Conservation (phyloP, 2,329 filamentous ascomycete species). For the Fusarium sp. region DNA sequence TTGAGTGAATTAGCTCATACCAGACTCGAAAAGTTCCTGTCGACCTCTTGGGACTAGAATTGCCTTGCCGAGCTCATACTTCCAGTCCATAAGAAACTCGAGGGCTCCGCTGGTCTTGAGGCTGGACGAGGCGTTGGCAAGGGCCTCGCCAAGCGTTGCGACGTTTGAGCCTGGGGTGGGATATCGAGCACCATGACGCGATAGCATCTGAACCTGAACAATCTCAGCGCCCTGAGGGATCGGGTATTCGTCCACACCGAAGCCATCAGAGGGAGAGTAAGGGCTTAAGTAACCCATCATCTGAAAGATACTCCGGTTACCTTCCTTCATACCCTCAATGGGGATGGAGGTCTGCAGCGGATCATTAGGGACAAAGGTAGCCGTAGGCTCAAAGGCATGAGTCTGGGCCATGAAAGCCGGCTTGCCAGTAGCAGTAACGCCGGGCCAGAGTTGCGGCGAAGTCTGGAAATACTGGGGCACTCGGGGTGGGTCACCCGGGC, state of each 20-base stretch:
- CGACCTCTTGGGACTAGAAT: constrained; percentile 81
- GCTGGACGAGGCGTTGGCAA: constrained; percentile 67
- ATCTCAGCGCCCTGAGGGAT: constrained; percentile 77
- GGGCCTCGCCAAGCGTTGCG: constrained; percentile 67
- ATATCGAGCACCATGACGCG: constrained; percentile 81
- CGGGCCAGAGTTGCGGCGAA: constrained; percentile 71
- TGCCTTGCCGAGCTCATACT: constrained; percentile 77
- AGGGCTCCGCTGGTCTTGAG: constrained; percentile 72
- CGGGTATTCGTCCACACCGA: constrained; percentile 80
- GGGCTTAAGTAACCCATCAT: constrained; percentile 77
- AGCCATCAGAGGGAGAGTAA: constrained; percentile 80
- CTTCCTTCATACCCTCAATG: constrained; percentile 70
- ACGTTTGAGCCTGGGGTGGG: constrained; percentile 74
- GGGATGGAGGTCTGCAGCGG: constrained; percentile 81
- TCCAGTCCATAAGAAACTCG: constrained; percentile 78
- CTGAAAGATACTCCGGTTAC: constrained; percentile 77
- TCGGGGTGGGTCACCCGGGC: constrained; percentile 54
- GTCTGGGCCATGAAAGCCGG: constrained; percentile 81
- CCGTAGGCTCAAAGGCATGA: constrained; percentile 75
- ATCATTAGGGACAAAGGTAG: constrained; percentile 75
- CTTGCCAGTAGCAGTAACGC: constrained; percentile 78
- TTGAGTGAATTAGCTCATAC: constrained; percentile 43
- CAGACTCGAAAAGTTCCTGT: constrained; percentile 79
- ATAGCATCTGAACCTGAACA: constrained; percentile 79
- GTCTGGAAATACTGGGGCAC: constrained; percentile 77